Evolutionary conservation across 129 eudicot genomes (phyloP).

Genomic region (Deinandra increscens): DNA sequence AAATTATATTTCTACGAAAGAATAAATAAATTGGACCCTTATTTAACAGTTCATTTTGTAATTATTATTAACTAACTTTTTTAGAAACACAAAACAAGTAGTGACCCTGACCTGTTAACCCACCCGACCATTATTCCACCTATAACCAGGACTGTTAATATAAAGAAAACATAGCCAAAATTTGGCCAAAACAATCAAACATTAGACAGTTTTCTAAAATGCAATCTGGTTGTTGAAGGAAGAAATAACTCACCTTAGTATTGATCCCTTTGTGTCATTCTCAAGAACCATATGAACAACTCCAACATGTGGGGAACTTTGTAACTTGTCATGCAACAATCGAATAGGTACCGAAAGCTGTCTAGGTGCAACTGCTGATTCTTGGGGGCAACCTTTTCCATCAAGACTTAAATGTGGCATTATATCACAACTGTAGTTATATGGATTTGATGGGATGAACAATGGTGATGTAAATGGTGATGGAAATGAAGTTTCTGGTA

Average conservation of each 20-base stretch:
- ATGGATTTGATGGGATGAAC: slow-evolving; percentile 66
- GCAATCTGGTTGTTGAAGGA: slow-evolving; percentile 3
- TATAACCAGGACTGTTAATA: background rate
- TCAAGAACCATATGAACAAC: slow-evolving; percentile 80
- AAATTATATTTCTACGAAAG: background rate
- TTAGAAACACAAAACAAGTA: background rate
- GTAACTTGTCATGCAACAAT: slow-evolving; percentile 60
- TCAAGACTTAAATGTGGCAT: slow-evolving; percentile 68
- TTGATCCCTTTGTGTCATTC: slow-evolving; percentile 71
- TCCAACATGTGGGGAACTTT: slow-evolving; percentile 78
- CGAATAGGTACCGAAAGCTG: slow-evolving; percentile 60
- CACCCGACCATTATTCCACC: background rate
- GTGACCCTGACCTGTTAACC: background rate
- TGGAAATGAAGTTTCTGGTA: slow-evolving; percentile 52
- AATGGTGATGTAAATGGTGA: slow-evolving; percentile 76
- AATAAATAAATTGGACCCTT: background rate
- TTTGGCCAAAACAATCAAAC: background rate
- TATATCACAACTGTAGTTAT: slow-evolving; percentile 45
- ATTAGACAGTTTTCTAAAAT: background rate
- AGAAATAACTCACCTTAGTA: slow-evolving; percentile 53
- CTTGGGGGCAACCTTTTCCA: slow-evolving; percentile 58
- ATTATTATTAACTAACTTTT: background rate
- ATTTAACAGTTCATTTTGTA: background rate
- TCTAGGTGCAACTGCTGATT: slow-evolving; percentile 61
- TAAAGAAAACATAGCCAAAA: background rate